Evolutionary conservation across 306 rosid species (phyloP), one percentile per base, ranked within the genome.

Genomic region (Glycine soja): DNA sequence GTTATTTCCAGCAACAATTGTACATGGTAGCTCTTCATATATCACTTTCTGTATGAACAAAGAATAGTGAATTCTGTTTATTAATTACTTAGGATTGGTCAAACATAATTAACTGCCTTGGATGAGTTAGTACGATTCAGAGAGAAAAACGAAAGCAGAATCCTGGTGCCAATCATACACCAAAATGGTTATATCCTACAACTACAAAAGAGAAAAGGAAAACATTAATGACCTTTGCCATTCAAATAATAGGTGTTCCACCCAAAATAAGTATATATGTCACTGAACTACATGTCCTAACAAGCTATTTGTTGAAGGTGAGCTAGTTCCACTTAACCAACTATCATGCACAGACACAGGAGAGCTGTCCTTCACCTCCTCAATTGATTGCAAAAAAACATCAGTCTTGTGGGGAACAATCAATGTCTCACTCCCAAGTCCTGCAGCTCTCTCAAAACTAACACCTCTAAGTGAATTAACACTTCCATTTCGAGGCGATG

Each of bases 321-420:
- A 90, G 88, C 98, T 93, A 70, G 90, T 90, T 70, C 83, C 94
- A 88, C 98, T 95, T 15, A 88, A 84, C 98, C 99, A 95, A 77
- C 90, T 87, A 76, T 83, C 97, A 11, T 93, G 90, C 61, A 91
- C 90, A 24, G 93, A 95, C n/a, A 89, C 96, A 34, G 99, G 97
- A 13, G 99, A 95, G 80, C 83, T 66, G 52, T 95, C 94, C 80
- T 78, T 86, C 64, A 86, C 88, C 64, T 87, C 92, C 62, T 63
- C 87, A 80, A 77, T 46, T 8, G 93, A 50, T 61, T 83, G 85
- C 62, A 83, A 72, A 71, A 72, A 71, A n/a, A 45, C 70, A 34
- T 85, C 87, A 10, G 53, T 71, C 72, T 75, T 85, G 58, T 77
- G 84, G 11, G 90, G 61, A 86, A 81, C 86, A 56, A 82, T 48